These are phyloP conservation scores for Pogostemon cablin DNA, from an alignment of 257 asterid genomes.

Conservation along the genomic window DNA sequence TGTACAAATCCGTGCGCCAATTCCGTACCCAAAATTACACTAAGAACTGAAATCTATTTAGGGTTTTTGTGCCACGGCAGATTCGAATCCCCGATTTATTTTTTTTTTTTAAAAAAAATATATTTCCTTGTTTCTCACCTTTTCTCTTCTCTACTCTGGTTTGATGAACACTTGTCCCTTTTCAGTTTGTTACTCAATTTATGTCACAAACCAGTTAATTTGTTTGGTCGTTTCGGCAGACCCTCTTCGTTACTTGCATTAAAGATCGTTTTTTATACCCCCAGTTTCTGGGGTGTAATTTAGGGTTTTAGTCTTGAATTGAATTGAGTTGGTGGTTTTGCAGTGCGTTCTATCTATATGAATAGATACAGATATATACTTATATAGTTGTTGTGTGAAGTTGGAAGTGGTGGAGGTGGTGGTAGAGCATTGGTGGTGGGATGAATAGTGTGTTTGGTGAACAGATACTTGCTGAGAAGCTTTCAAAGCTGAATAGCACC, in stretches of 20 bases:
- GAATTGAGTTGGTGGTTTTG: constrained; percentile 25
- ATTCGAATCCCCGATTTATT: constrained; percentile 14
- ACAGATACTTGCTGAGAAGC: constrained; percentile 86
- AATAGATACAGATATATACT: neutral
- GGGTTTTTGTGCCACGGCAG: constrained; percentile 35
- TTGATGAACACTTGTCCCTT: neutral
- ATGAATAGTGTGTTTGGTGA: constrained; percentile 80
- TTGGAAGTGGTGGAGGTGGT: constrained; percentile 34
- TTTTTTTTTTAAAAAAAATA: neutral
- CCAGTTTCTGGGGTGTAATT: constrained; percentile 7
- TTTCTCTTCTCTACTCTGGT: constrained; percentile 12
- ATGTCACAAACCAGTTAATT: constrained; percentile 33
- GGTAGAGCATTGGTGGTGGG: constrained; percentile 43
- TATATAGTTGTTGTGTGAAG: constrained; percentile 28
- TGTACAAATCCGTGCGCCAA: neutral
- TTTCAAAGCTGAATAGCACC: constrained; percentile 81
- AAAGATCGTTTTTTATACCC: constrained; percentile 26
- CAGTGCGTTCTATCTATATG: constrained; percentile 10
- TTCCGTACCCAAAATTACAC: constrained; percentile 29
- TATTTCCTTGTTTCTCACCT: constrained; percentile 24
- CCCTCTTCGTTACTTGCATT: constrained; percentile 39
- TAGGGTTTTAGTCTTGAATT: constrained; percentile 39
- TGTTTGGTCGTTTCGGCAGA: constrained; percentile 36
- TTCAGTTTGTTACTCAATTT: neutral
- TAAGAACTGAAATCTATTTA: constrained; percentile 22